These are phyloP conservation scores for Ceratocystis colombiana DNA, from an alignment of 2,329 filamentous ascomycete genomes.

Conservation along the genomic window DNA sequence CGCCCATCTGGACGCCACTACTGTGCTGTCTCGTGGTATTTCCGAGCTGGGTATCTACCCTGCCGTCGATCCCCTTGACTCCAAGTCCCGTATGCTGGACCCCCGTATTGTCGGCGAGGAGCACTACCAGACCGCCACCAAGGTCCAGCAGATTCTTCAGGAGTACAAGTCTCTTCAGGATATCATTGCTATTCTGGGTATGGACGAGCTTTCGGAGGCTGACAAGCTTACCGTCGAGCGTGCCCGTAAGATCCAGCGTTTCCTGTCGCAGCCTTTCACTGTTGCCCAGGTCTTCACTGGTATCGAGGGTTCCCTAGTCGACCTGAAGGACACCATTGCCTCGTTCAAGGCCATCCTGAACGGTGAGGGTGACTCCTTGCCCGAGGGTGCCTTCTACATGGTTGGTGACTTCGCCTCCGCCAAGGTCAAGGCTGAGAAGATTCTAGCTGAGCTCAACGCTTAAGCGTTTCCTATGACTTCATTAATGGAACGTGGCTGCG, in stretches of 20 bases:
- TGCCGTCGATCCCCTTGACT: constrained; percentile 98
- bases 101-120: constrained; percentile 96
- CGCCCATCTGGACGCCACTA: constrained; percentile 99
- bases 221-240: constrained; percentile 99
- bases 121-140: constrained; percentile 89
- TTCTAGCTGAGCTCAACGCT: constrained; percentile 73
- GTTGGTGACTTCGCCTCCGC: constrained; percentile 92
- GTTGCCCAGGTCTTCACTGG: constrained; percentile 72
- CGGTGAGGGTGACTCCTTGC: constrained; percentile 91
- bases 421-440: constrained; percentile 98
- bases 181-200: constrained; percentile 99
- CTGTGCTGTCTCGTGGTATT: constrained; percentile 99
- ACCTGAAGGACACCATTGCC: constrained; percentile 95
- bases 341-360: constrained; percentile 96
- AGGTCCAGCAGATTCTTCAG: constrained; percentile 98
- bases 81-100: constrained; percentile 98
- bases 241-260: constrained; percentile 99
- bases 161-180: constrained; percentile 99
- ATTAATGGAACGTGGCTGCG: constrained; percentile 16
- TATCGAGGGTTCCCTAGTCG: constrained; percentile 94
- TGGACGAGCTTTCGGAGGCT: constrained; percentile 98
- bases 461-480: constrained; percentile 32
- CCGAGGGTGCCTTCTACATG: constrained; percentile 95
- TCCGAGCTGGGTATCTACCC: constrained; percentile 99
- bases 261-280: constrained; percentile 98